These are phyloP conservation scores for Phalaenopsis hybrid DNA, from an alignment of 116 monocot genomes.

Conservation along the genomic window DNA sequence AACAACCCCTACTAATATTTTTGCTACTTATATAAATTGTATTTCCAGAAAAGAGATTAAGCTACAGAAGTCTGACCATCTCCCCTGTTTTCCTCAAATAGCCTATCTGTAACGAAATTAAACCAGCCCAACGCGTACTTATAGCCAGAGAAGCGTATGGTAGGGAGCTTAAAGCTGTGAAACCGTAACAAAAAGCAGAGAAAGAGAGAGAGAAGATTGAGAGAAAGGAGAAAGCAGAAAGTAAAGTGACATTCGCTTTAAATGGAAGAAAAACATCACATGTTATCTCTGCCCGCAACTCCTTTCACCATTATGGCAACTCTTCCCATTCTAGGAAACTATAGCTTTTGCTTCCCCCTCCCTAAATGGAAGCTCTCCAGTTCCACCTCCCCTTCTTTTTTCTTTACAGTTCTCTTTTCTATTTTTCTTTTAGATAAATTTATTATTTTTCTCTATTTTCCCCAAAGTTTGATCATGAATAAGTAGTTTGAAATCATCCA, in stretches of 20 bases:
- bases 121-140: slow-evolving; percentile 4
- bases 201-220: slow-evolving; percentile 6
- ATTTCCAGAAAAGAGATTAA: slow-evolving; percentile 1
- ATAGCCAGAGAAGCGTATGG: background rate
- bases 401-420: no score
- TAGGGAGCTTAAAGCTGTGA: background rate
- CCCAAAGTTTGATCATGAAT: no score
- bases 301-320: slow-evolving; percentile 2
- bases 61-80: background rate
- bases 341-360: slow-evolving; percentile 6
- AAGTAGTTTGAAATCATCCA: no score
- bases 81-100: background rate
- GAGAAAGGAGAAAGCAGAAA: background rate
- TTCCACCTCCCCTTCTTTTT: background rate
- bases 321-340: background rate
- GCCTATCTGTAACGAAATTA: slow-evolving; percentile 8
- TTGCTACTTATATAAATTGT: background rate
- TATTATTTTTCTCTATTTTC: no score
- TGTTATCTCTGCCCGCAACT: slow-evolving; percentile 9
- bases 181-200: background rate
- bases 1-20: no score
- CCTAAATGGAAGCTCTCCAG: background rate
- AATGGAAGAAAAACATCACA: slow-evolving; percentile 10
- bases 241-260: slow-evolving; percentile 6
- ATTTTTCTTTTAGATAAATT: no score